Evolutionary conservation across 164 flowering plant species (phyloP), one percentile per base, ranked within the genome.

Genomic region (Euptelea pleiosperma): DNA sequence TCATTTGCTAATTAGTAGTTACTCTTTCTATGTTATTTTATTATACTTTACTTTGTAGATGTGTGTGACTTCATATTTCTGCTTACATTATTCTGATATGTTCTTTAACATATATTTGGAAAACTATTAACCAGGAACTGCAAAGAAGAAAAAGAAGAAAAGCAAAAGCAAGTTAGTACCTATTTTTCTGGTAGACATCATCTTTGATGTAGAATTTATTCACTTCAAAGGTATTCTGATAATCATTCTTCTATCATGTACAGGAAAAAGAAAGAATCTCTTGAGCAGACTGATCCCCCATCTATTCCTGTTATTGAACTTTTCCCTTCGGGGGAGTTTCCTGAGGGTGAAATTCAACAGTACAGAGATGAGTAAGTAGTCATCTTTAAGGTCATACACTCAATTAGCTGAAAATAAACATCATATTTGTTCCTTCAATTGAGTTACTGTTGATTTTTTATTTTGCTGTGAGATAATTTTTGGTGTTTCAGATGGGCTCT

Each of bases 111-210:
- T 39, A 15, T n/a, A 30, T 40, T 57, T 46, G 34, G 26, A 0
- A 41, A 34, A 36, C 24, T 43, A 19, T 68, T 59, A 62, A 45
- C 57, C 75, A 82, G 96, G 82, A 72, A 71, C 69, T 46, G 70
- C 87, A 62, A 93, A 89, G 85, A 92, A 89, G 89, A 89, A 93
- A 70, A 87, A 89, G 81, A 87, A 87, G 91, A 87, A 87, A 77
- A 89, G 54, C 69, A 89, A 82, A 75, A 89, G 86, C 93, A 89
- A 86, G 98, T 90, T 60, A 78, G 94, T 52, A 24, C 49, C 57
- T 55, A 8, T 58, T 51, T 45, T 48, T 41, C 8, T 45, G 44
- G 10, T 22, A 15, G 18, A 19, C 21, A 8, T 48, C 5, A 1
- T 15, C 26, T 37, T 24, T 42, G 7, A 21, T 46, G 16, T 34